Percentiles rank a stretch among this genome's conserved stretches.
phyloP scores from a whole-genome alignment of 2,329 filamentous ascomycete genomes.

The Calonectria hawksworthii region DNA sequence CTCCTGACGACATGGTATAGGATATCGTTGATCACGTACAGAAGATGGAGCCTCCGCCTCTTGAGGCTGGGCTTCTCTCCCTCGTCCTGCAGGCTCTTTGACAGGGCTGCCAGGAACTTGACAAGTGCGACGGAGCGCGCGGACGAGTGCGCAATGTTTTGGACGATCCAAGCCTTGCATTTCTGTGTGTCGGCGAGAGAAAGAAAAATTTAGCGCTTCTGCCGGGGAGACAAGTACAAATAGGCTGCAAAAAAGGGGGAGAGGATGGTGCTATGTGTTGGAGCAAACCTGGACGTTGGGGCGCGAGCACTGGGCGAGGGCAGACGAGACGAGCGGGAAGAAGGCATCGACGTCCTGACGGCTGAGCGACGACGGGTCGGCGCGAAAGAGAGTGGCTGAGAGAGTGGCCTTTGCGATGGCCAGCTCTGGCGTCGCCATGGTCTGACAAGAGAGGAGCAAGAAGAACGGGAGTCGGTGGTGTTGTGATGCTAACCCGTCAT shows the following conservation, averaged over 20 bases:
- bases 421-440: conserved; percentile 78
- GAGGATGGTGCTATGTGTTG: conserved; percentile 39
- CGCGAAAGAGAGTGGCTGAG: conserved; percentile 78
- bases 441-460: background rate
- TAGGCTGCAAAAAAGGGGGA: conserved; percentile 33
- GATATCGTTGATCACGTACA: conserved; percentile 85
- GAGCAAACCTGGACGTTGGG: conserved; percentile 90
- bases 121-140: conserved; percentile 76
- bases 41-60: conserved; percentile 79
- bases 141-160: conserved; percentile 77
- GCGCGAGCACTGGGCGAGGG: conserved; percentile 79
- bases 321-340: conserved; percentile 74
- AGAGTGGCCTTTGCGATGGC: conserved; percentile 86
- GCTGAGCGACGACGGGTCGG: conserved; percentile 78
- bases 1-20: conserved; percentile 77
- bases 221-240: conserved; percentile 15
- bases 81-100: conserved; percentile 59
- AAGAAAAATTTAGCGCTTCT: conserved; percentile 47
- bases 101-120: conserved; percentile 81
- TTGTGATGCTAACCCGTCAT: conserved; percentile 7
- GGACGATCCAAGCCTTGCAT: conserved; percentile 89
- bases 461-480: background rate
- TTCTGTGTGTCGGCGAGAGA: conserved; percentile 69
- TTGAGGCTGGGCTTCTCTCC: conserved; percentile 66
- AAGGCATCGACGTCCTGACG: conserved; percentile 80